Evolutionary conservation across 225 moss, liverwort and hornwort species (phyloP).

Genomic region (Straminergon stramineum): DNA sequence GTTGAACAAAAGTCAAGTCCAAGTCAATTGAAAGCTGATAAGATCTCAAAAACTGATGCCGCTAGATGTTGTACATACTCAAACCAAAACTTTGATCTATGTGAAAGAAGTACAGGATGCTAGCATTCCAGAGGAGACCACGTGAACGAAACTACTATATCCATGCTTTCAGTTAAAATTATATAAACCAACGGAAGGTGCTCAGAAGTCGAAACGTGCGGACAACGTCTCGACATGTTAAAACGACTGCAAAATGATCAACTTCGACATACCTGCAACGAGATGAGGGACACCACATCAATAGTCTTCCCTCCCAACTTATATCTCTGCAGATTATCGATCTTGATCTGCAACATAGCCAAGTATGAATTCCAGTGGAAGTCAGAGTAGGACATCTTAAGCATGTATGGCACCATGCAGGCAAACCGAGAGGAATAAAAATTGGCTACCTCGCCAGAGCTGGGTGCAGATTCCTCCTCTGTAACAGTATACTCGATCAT

Average conservation of each 20-base stretch:
- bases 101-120: neutral
- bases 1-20: neutral
- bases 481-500: slow-evolving; percentile 58
- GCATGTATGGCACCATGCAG: neutral
- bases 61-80: neutral
- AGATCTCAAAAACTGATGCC: neutral
- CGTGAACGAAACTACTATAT: neutral
- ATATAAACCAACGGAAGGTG: neutral
- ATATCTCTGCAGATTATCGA: slow-evolving; percentile 73
- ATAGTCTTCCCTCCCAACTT: slow-evolving; percentile 58
- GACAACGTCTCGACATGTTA: neutral
- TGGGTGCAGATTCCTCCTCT: slow-evolving; percentile 48
- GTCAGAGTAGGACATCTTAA: neutral
- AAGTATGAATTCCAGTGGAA: neutral
- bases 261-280: slow-evolving; percentile 38
- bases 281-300: slow-evolving; percentile 68
- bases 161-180: neutral
- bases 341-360: slow-evolving; percentile 39
- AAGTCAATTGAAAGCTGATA: neutral
- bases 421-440: neutral
- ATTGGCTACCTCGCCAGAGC: slow-evolving; percentile 52
- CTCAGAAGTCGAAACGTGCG: neutral
- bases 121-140: neutral
- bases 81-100: neutral
- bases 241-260: neutral